These are phyloP conservation scores for Pythium folliculosum DNA, from an alignment of 352 stramenopile genomes.

Conservation along the genomic window DNA sequence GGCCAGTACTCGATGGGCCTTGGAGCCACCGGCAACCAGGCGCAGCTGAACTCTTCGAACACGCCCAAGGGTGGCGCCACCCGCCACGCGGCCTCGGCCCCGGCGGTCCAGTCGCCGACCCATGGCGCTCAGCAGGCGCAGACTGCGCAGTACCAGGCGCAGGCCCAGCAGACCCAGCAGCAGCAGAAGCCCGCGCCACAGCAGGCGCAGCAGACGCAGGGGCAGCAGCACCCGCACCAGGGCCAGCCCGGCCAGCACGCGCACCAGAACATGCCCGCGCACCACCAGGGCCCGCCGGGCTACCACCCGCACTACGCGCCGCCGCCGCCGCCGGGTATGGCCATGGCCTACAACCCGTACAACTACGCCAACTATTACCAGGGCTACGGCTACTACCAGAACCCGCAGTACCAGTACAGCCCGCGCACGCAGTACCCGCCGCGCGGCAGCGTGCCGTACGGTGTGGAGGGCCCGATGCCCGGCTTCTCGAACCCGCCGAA, in stretches of 20 bases:
- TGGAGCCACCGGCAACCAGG: conserved; percentile 38
- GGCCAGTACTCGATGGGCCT: conserved; percentile 85
- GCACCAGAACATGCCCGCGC: conserved; percentile 54
- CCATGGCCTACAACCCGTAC: conserved; percentile 88
- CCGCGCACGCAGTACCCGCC: conserved; percentile 83
- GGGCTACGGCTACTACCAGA: conserved; percentile 88
- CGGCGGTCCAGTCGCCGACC: conserved; percentile 8
- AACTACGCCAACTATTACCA: conserved; percentile 88
- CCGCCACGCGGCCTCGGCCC: conserved; percentile 13
- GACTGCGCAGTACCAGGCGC: conserved; percentile 35
- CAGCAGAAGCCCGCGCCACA: conserved; percentile 32
- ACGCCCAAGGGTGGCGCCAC: conserved; percentile 54
- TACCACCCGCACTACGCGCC: conserved; percentile 85
- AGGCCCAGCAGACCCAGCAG: conserved; percentile 34
- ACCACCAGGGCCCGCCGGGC: conserved; percentile 73
- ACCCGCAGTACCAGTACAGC: conserved; percentile 89
- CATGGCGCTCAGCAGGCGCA: conserved; percentile 24
- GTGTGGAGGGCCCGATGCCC: conserved; percentile 75
- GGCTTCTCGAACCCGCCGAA: conserved; percentile 80
- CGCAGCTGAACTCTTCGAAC: conserved; percentile 36
- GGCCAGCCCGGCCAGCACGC: conserved; percentile 27
- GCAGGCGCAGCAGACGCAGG: conserved; percentile 33
- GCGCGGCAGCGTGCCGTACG: conserved; percentile 82
- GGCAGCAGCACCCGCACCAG: conserved; percentile 16
- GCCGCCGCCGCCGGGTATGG: conserved; percentile 83